These are phyloP conservation scores for Exophiala sp. DNA, from an alignment of 2,329 filamentous ascomycete species.

Conservation along the genomic window DNA sequence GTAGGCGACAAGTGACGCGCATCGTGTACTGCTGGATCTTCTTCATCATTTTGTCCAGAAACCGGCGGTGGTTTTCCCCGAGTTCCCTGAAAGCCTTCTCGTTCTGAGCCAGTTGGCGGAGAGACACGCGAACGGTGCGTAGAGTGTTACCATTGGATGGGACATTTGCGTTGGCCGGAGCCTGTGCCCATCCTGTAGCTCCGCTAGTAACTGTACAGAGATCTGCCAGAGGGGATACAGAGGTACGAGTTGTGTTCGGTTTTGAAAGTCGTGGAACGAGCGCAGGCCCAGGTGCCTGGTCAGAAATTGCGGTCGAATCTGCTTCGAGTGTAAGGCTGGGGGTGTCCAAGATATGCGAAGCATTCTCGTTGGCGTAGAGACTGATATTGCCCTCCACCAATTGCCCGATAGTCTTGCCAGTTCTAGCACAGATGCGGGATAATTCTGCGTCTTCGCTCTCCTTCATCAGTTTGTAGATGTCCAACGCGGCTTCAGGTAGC, in stretches of 20 bases:
- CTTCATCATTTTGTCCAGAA: background rate
- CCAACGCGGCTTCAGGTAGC: slow-evolving; percentile 5
- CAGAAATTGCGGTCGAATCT: background rate
- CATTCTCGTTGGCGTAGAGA: background rate
- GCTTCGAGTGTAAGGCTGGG: background rate
- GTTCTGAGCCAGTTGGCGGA: background rate
- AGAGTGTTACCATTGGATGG: background rate
- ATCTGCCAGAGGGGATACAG: no score
- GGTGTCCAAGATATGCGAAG: background rate
- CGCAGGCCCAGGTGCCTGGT: background rate
- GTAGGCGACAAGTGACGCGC: background rate
- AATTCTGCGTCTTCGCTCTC: background rate
- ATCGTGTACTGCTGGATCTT: background rate
- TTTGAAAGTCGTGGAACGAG: no score
- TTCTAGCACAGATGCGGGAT: background rate
- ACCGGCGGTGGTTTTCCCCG: background rate
- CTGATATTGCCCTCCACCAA: slow-evolving; percentile 1
- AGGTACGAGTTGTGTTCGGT: no score
- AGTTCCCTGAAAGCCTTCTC: background rate
- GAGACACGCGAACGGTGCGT: background rate
- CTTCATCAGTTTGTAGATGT: slow-evolving; percentile 9
- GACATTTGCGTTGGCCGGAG: background rate
- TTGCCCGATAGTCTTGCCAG: slow-evolving; percentile 4
- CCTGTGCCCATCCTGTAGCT: no score
- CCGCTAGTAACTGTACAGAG: no score